phyloP scores from a whole-genome alignment of 306 rosid genomes.

The Lathyrus oleraceus region DNA sequence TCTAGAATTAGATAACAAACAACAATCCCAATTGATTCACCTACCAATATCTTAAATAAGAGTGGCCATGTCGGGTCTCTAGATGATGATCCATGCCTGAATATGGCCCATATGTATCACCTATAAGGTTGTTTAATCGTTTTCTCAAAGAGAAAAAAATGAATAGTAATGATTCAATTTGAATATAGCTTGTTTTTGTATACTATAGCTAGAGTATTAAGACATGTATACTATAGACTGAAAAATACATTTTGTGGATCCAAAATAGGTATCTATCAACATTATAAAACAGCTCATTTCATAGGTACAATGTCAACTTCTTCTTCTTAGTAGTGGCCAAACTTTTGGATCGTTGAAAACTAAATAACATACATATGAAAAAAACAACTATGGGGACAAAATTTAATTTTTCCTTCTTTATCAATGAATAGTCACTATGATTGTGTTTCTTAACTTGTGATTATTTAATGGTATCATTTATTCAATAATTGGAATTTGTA shows the following conservation, averaged over 20 bases:
- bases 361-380: background rate
- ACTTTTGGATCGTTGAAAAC: background rate
- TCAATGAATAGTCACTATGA: background rate
- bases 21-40: conserved; percentile 34
- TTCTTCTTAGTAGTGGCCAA: conserved; percentile 15
- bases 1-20: background rate
- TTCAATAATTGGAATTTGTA: conserved; percentile 15
- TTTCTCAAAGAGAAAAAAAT: conserved; percentile 18
- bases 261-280: conserved; percentile 37
- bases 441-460: background rate
- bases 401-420: background rate
- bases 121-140: conserved; percentile 32
- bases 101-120: conserved; percentile 41
- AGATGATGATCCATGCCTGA: background rate
- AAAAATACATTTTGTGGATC: conserved; percentile 31
- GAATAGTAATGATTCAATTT: conserved; percentile 30
- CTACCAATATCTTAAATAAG: conserved; percentile 18
- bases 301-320: conserved; percentile 43
- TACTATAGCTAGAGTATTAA: background rate
- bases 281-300: conserved; percentile 49
- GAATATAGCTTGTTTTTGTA: background rate
- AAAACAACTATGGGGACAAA: conserved; percentile 14
- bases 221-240: background rate
- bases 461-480: background rate
- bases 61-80: conserved; percentile 31